phyloP scores from a whole-genome alignment of 192 early-diverging fungal species.

The Backusella sp. region DNA sequence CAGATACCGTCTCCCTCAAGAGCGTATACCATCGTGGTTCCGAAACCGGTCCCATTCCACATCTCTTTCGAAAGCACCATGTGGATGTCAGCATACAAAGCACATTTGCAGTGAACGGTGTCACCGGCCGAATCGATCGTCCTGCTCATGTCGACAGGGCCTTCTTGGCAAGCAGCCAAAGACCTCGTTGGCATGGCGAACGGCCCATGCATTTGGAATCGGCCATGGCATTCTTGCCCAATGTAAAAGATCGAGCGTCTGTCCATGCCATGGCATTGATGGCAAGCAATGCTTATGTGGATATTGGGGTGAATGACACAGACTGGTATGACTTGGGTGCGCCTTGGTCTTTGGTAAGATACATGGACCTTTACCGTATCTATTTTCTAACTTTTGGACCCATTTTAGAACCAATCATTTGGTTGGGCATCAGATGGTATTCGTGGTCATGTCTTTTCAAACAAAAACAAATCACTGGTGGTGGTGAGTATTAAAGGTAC shows the following conservation, averaged over 20 bases:
- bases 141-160: background rate
- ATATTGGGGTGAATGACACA: constrained; percentile 45
- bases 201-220: constrained; percentile 12
- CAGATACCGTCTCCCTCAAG: constrained; percentile 14
- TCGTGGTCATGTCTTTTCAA: constrained; percentile 76
- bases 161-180: background rate
- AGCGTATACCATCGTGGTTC: constrained; percentile 36
- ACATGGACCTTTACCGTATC: background rate
- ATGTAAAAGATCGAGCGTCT: constrained; percentile 70
- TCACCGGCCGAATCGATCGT: background rate
- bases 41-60: constrained; percentile 21
- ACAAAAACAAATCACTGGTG: constrained; percentile 55
- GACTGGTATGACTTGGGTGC: constrained; percentile 72
- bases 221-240: constrained; percentile 47
- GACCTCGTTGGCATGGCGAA: constrained; percentile 10
- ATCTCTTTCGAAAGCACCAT: constrained; percentile 30
- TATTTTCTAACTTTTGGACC: background rate
- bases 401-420: constrained; percentile 38
- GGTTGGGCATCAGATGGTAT: constrained; percentile 59
- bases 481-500: constrained; percentile 81
- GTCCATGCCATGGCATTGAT: constrained; percentile 75
- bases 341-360: constrained; percentile 56
- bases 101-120: background rate
- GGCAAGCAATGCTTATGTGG: constrained; percentile 83
- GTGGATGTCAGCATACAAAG: background rate